Evolutionary conservation across 192 early-diverging fungal genomes (phyloP), one percentile per base, ranked within the genome.

Genomic region (Rhizoclosmatium sp.): DNA sequence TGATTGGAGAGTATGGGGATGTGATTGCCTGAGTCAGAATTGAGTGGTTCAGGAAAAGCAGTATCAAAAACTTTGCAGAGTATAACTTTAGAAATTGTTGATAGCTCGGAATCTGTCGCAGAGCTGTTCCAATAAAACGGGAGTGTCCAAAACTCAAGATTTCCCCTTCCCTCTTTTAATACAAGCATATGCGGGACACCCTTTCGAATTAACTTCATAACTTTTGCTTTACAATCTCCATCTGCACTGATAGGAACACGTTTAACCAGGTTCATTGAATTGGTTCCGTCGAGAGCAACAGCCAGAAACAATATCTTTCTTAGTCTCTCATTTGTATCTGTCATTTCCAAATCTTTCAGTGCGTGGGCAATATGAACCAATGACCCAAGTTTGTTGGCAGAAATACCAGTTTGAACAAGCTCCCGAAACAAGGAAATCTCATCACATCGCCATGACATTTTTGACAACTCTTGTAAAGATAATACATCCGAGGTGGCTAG

Each of bases 61-160:
- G 19, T 56, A 14, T 56, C 54, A n/a, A 56, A 56, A 56, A 56
- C 54, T 9, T n/a, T 9, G 10, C 19, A 0, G 54, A 56, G 54
- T 14, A 56, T 9, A 56, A 56, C 9, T n/a, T 56, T n/a, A n/a
- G 54, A 14, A 9, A 56, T n/a, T 14, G 9, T n/a, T 56, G 9
- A n/a, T 9, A 56, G 10, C 9, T 56, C 54, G 19, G 54, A 56
- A n/a, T 56, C 54, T 9, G 54, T 9, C 9, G 19, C 19, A n/a
- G 19, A 9, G 54, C 54, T n/a, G 19, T 56, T 56, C 54, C 54
- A 56, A n/a, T 56, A 56, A 9, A 56, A n/a, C 9, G 54, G 10
- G 19, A 56, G 54, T 56, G 54, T 56, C 54, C 54, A 56, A 56
- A 56, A 56, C 54, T 56, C 54, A 56, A 56, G 54, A 56, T n/a